Evolutionary conservation across 2,329 filamentous ascomycete species (phyloP).

Genomic region (Pseudocercospora ulei): DNA sequence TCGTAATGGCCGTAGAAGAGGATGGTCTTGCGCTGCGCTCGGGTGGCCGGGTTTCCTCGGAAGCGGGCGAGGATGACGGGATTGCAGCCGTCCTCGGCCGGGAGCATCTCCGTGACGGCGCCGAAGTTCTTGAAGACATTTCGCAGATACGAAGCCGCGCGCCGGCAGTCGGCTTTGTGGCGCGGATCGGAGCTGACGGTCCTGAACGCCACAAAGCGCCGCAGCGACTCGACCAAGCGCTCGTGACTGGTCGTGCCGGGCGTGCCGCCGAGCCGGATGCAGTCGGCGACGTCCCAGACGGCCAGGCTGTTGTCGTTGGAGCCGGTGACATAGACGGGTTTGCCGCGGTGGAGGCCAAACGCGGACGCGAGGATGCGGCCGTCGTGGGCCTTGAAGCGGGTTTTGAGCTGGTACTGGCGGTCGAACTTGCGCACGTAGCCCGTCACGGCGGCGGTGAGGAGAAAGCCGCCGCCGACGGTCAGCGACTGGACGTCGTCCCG

Average conservation of each 20-base stretch:
- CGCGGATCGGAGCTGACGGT: slow-evolving; percentile 80
- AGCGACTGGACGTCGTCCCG: slow-evolving; percentile 76
- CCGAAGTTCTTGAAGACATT: slow-evolving; percentile 87
- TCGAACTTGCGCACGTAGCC: slow-evolving; percentile 65
- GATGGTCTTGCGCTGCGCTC: slow-evolving; percentile 66
- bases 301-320: slow-evolving; percentile 85
- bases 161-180: slow-evolving; percentile 81
- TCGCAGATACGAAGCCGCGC: slow-evolving; percentile 82
- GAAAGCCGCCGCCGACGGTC: slow-evolving; percentile 70
- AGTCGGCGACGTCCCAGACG: slow-evolving; percentile 69
- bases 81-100: slow-evolving; percentile 66
- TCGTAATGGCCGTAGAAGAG: slow-evolving; percentile 98
- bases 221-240: slow-evolving; percentile 54
- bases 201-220: slow-evolving; percentile 81
- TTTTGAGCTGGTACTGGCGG: slow-evolving; percentile 71
- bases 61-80: slow-evolving; percentile 92
- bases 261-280: slow-evolving; percentile 40
- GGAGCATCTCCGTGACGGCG: slow-evolving; percentile 81
- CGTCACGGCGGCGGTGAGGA: slow-evolving; percentile 82
- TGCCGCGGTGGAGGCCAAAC: slow-evolving; percentile 57
- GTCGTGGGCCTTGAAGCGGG: slow-evolving; percentile 71
- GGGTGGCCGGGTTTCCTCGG: slow-evolving; percentile 58
- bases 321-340: slow-evolving; percentile 84
- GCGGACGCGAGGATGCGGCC: slow-evolving; percentile 82
- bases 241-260: slow-evolving; percentile 51